phyloP scores from a whole-genome alignment of 257 asterid species.

The Cordia subcordata region DNA sequence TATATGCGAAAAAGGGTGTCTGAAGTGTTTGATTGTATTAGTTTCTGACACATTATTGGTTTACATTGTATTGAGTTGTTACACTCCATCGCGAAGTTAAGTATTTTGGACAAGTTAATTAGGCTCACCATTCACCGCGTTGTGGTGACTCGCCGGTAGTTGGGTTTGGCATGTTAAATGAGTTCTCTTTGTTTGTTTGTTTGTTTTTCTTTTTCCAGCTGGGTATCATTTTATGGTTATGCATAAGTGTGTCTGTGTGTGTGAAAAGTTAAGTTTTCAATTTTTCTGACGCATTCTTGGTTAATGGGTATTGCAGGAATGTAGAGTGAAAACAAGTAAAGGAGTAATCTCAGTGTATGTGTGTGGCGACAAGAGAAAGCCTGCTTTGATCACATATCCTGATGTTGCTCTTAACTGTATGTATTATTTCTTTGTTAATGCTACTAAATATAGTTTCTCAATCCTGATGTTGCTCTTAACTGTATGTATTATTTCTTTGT shows the following conservation, averaged over 20 bases:
- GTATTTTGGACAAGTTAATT: no score
- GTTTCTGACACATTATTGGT: no score
- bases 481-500: no score
- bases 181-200: background rate
- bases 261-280: background rate
- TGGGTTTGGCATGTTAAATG: no score
- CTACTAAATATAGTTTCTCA: no score
- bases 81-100: no score
- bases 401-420: slow-evolving; percentile 31
- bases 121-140: no score
- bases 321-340: slow-evolving; percentile 25
- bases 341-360: slow-evolving; percentile 27
- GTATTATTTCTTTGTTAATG: background rate
- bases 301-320: slow-evolving; percentile 18
- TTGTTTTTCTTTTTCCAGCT: background rate
- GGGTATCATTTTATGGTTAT: background rate
- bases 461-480: no score
- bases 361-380: slow-evolving; percentile 23
- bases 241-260: background rate
- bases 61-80: no score
- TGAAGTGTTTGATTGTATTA: no score
- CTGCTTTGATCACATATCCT: slow-evolving; percentile 28
- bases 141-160: no score
- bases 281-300: background rate
- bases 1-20: no score